Evolutionary conservation across 2,329 filamentous ascomycete genomes (phyloP).

Genomic region (Hirsutella rhossiliensis): DNA sequence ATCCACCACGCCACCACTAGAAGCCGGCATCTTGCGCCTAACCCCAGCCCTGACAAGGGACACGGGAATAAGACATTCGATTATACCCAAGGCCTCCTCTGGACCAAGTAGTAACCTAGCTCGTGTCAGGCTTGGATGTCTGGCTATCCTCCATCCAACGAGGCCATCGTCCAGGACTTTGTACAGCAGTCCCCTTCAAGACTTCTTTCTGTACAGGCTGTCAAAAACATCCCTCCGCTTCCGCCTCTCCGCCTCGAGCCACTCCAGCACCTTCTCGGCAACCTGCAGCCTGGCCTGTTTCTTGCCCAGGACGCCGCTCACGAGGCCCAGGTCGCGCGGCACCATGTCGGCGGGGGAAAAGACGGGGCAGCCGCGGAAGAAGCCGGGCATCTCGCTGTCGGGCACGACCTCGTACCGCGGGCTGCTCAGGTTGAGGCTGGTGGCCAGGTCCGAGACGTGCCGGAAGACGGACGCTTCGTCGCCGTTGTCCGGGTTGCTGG

Average conservation of each 20-base stretch:
- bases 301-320: conserved; percentile 21
- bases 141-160: too few relatives aligned
- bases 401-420: conserved; percentile 22
- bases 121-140: too few relatives aligned
- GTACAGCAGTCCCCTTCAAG: too few relatives aligned
- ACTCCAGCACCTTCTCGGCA: conserved; percentile 24
- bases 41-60: too few relatives aligned
- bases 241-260: conserved; percentile 17
- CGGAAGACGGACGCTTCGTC: conserved; percentile 7
- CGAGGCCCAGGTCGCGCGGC: conserved; percentile 19
- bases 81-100: too few relatives aligned
- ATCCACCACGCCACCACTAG: not conserved
- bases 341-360: conserved; percentile 18
- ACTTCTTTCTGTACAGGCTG: not conserved
- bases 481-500: not conserved
- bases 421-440: conserved; percentile 15
- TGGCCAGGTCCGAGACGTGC: conserved; percentile 20
- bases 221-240: conserved; percentile 3
- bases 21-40: too few relatives aligned
- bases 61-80: too few relatives aligned
- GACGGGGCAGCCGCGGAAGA: conserved; percentile 23
- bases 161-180: too few relatives aligned
- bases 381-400: conserved; percentile 8
- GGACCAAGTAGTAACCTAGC: too few relatives aligned
- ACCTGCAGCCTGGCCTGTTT: conserved; percentile 24